Conservation (phyloP, 176 grass and related monocot genomes). For the bread wheat (Triticum aestivum) region DNA sequence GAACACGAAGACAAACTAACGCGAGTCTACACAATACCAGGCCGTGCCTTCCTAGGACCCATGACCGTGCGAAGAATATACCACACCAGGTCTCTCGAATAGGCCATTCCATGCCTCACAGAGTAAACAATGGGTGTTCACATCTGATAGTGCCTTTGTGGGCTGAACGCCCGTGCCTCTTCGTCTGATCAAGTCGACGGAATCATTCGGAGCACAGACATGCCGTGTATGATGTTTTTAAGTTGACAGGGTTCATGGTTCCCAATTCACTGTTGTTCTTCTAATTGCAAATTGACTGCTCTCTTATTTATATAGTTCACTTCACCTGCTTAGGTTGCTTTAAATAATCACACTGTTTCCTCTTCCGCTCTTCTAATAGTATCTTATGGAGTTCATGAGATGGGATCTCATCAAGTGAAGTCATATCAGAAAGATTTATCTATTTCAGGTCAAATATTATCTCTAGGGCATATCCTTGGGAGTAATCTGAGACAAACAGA, state of each 20-base stretch:
- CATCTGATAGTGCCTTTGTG: no score
- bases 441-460: background rate
- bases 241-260: background rate
- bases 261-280: conserved; percentile 10
- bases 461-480: conserved; percentile 19
- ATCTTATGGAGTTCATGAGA: conserved; percentile 33
- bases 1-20: no score
- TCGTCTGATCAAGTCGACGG: no score
- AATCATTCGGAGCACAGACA: background rate
- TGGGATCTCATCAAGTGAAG: no score
- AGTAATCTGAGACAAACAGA: conserved; percentile 30
- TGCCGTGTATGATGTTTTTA: background rate
- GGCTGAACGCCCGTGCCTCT: no score
- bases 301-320: background rate
- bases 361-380: background rate
- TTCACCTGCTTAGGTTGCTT: background rate
- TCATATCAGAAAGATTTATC: background rate
- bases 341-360: background rate
- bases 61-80: no score
- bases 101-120: no score
- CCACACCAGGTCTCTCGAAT: no score
- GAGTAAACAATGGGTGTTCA: no score
- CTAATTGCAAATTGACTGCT: background rate
- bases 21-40: no score
- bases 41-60: no score